phyloP scores from a whole-genome alignment of 345 rosid genomes.

The Salix exigua region DNA sequence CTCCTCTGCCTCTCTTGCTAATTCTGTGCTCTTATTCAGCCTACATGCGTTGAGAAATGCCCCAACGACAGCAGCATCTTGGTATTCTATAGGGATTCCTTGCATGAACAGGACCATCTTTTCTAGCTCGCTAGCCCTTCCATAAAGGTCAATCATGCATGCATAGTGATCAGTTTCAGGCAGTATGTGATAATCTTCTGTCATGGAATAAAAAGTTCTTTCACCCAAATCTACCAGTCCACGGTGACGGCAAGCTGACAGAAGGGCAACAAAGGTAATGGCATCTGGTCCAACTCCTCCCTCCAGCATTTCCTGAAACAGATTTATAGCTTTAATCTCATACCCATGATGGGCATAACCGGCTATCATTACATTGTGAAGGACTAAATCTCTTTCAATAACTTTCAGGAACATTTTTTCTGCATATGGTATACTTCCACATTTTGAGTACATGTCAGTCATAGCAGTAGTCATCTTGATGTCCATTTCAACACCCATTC shows the following conservation, averaged over 20 bases:
- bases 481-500: slow-evolving; percentile 36
- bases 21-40: slow-evolving; percentile 48
- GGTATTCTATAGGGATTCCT: slow-evolving; percentile 38
- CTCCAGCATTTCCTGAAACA: slow-evolving; percentile 45
- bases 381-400: slow-evolving; percentile 36
- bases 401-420: slow-evolving; percentile 40
- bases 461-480: slow-evolving; percentile 52
- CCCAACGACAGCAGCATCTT: slow-evolving; percentile 54
- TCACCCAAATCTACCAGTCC: slow-evolving; percentile 64
- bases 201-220: slow-evolving; percentile 57
- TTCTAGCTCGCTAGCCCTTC: slow-evolving; percentile 59
- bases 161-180: slow-evolving; percentile 67
- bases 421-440: slow-evolving; percentile 48
- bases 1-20: slow-evolving; percentile 61
- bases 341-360: slow-evolving; percentile 57
- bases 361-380: slow-evolving; percentile 54
- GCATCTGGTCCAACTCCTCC: slow-evolving; percentile 37
- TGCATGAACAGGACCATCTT: slow-evolving; percentile 50
- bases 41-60: slow-evolving; percentile 71
- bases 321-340: slow-evolving; percentile 37
- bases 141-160: slow-evolving; percentile 84
- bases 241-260: slow-evolving; percentile 62
- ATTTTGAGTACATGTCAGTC: slow-evolving; percentile 59
- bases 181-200: slow-evolving; percentile 37
- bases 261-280: slow-evolving; percentile 41